These are phyloP conservation scores for Huntiella savannae DNA, from an alignment of 2,329 filamentous ascomycete genomes.

Conservation along the genomic window DNA sequence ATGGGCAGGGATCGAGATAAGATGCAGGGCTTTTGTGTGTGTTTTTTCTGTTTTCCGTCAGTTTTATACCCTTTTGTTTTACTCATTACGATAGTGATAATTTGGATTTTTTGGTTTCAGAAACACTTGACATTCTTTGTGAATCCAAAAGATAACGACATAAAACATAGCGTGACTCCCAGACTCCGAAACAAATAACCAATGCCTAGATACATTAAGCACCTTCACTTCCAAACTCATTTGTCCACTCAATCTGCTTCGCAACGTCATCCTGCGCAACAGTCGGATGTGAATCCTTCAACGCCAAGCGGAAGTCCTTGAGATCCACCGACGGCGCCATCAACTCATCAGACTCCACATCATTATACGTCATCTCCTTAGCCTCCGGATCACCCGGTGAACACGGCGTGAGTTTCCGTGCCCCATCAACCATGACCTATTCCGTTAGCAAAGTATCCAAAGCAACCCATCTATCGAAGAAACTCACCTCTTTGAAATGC, in stretches of 20 bases:
- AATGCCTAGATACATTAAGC: slow-evolving; percentile 19
- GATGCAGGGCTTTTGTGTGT: no score
- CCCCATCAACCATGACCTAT: slow-evolving; percentile 51
- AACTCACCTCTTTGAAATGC: slow-evolving; percentile 76
- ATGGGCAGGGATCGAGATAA: no score
- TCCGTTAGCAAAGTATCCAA: slow-evolving; percentile 10
- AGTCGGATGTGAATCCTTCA: slow-evolving; percentile 73
- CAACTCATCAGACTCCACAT: slow-evolving; percentile 65
- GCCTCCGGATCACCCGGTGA: slow-evolving; percentile 77
- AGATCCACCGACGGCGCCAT: slow-evolving; percentile 71
- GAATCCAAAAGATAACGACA: no score
- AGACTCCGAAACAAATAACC: no score
- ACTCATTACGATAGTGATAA: no score
- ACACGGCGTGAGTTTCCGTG: slow-evolving; percentile 64
- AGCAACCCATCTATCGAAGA: no score
- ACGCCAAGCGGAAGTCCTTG: slow-evolving; percentile 85
- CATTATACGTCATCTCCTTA: slow-evolving; percentile 84
- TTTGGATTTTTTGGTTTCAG: no score
- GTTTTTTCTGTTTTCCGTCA: no score
- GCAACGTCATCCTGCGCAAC: slow-evolving; percentile 74
- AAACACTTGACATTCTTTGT: no score
- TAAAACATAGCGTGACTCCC: no score
- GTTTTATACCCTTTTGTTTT: no score
- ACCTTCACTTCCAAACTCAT: slow-evolving; percentile 89
- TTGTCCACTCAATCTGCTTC: slow-evolving; percentile 79